Base-by-base conservation (phyloP, 1,284 basidiomycete species). In the Malassezia caprae region DNA sequence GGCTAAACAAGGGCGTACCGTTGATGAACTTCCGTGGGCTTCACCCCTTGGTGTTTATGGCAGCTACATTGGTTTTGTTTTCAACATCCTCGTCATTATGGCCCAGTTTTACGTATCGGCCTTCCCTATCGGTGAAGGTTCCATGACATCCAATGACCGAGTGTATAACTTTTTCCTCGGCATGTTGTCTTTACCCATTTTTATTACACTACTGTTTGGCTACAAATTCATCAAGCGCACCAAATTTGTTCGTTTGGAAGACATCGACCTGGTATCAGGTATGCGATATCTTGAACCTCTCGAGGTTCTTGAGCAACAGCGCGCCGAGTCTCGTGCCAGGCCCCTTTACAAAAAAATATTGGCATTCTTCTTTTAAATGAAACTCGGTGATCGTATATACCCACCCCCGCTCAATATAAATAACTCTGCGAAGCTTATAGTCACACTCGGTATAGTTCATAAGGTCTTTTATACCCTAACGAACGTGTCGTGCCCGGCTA, bases 191-290 rank as follows among this genome's bases (percentile, higher is more conserved):
- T 52, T 68, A 15, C 64, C 64, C 37, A 56, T 72, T 31, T 65
- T 71, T 39, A 42, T 62, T 12, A 44, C 56, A 43, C 60, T 65
- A 51, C 62, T 43, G 32, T 17, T 65, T 8, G 62, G 52, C 3
- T 67, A 58, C 68, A 71, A 69, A 58, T 2, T 71, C 23, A 27
- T 58, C 39, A 59, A 56, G 48, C 53, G 61, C 10, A 74, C 77
- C 15, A 77, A 80, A 11, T 70, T 68, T 26, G 58, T 63, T 43
- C 58, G 57, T 27, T 24, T 65, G 11, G 44, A 51, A 8, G 64
- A 70, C 24, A 56, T 70, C 17, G 68, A 70, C 76, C 86, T 93
- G 66, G 76, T 83, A 48, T 78, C 79, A 2, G 81, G 84, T 12
- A 49, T 61, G 11, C 41, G 62, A 1, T 63, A 70, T 41, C 53